These are phyloP conservation scores for Lentinula lateritia DNA, from an alignment of 768 basidiomycete species.

Conservation along the genomic window DNA sequence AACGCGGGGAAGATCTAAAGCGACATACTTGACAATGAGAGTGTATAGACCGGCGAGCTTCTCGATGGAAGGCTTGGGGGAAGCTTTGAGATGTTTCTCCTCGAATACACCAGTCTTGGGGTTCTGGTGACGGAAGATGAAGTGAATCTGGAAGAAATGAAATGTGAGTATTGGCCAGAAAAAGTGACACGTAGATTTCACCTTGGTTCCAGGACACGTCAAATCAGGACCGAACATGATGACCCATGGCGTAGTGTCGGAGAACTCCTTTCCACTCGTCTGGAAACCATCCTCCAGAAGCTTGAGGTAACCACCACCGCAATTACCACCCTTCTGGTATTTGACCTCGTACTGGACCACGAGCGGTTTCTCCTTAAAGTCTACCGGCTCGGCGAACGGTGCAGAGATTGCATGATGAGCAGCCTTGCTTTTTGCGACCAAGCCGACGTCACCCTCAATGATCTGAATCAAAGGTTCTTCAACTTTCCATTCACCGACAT, in stretches of 20 bases:
- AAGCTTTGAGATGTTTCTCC: slow-evolving; percentile 88
- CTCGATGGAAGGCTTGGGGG: slow-evolving; percentile 82
- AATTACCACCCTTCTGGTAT: slow-evolving; percentile 98
- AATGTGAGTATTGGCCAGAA: slow-evolving; percentile 3
- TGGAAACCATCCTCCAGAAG: slow-evolving; percentile 93
- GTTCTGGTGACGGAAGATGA: slow-evolving; percentile 98
- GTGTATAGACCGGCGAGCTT: slow-evolving; percentile 95
- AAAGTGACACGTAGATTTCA: slow-evolving; percentile 19
- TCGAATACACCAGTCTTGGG: slow-evolving; percentile 89
- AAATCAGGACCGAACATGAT: slow-evolving; percentile 98
- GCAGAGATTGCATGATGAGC: slow-evolving; percentile 99
- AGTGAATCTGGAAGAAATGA: slow-evolving; percentile 65
- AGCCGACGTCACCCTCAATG: slow-evolving; percentile 82
- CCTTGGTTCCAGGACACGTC: slow-evolving; percentile 90
- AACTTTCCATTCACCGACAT: slow-evolving; percentile 96
- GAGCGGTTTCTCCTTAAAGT: slow-evolving; percentile 79
- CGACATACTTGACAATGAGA: slow-evolving; percentile 78
- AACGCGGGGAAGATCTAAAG: not conserved
- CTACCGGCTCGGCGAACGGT: slow-evolving; percentile 71
- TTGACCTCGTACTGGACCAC: slow-evolving; percentile 99
- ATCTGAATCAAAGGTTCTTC: slow-evolving; percentile 78
- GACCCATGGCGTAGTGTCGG: slow-evolving; percentile 90
- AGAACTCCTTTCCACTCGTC: slow-evolving; percentile 88
- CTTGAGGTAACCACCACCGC: slow-evolving; percentile 98
- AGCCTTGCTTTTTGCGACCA: slow-evolving; percentile 95